Base-by-base conservation (phyloP, 2,329 filamentous ascomycete species). In the Calonectria montana region DNA sequence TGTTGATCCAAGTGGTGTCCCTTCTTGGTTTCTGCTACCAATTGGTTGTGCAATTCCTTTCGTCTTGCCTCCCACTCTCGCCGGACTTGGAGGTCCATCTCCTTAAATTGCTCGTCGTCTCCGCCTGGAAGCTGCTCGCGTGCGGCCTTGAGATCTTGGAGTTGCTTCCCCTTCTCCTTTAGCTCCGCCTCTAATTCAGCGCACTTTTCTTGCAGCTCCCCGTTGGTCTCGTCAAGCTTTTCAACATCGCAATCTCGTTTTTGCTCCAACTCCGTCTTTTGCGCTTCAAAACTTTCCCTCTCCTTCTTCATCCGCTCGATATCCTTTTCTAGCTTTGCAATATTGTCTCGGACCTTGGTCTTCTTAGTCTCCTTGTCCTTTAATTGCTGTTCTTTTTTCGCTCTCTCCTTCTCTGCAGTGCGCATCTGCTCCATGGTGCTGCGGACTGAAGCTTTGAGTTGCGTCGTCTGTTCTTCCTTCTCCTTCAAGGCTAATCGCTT, bases 391-490 rank as follows among this genome's bases (percentile, higher is more conserved):
- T 98, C 94, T 79, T 94, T 94, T 79, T 96, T 94, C 1, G 90
- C 88, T 77, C 93, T 94, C 72, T 94, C 93, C 74, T 93, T 94
- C 80, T 97, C 93, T 1, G 94, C 93, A 5, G 91, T 89, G 59
- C 95, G 91, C 86, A 97, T 98, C 75, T 94, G 88, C 65, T 94
- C 91, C 82, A 97, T 95, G 7, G 96, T 91, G 55, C 90, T 91
- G 65, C 94, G 92, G 65, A 97, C 92, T 80, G 96, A 93, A 73
- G 93, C 93, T 79, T 94, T 94, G 66, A 98, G 84, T 80, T 95
- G 95, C 53, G 94, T 92, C 61, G 95, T 98, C 63, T 92, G 94
- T 79, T 97, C 95, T 75, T 98, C 96, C 82, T 97, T 98, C 80
- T 97, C 94, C 81, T 94, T 97, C 66, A 97, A 87, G 23, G 92